Evolutionary conservation across 345 rosid species (phyloP), one percentile per base, ranked within the genome.

Genomic region (Eucalyptus caleyi): DNA sequence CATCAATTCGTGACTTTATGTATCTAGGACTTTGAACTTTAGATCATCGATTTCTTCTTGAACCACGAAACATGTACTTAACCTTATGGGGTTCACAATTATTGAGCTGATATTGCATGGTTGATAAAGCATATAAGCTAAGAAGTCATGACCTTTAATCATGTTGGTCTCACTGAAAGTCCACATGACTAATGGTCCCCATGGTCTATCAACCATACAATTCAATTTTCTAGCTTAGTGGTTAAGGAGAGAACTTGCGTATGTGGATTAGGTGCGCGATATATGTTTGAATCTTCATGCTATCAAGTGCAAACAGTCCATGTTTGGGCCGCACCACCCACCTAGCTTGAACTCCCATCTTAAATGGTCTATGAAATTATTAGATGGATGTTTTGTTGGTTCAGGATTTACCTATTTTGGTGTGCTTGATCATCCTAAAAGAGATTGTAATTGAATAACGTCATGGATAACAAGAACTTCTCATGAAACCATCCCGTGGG

Each of bases 301-400:
- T 24, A 24, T 26, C 65, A 59, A 59, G 6, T 59, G n/a, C 27
- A 24, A 5, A 10, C 30, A 24, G 12, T 59, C 30, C n/a, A 59
- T 5, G 65, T 24, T 59, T 24, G 14, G 65, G 65, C 65, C 14
- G 13, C 65, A 5, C 15, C 30, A 59, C 30, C 65, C 65, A 11
- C 65, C 65, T 26, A 24, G n/a, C 65, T 59, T 26, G n/a, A 59
- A 59, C n/a, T 59, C 14, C 4, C 30, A 11, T 59, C 65, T 59
- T 59, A 59, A 1, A 59, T 24, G 65, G 5, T 59, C n/a, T 24
- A 26, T 24, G 7, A 26, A 11, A 0, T 59, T 59, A 0, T 59
- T 24, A 59, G 67, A 11, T 26, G n/a, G 67, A 59, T 59, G 14
- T 59, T 10, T 53, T 19, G 14, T 59, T 59, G 2, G 67, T 59